Base-by-base conservation (phyloP, 139 green algal genomes). In the Picochlorum costavermella region DNA sequence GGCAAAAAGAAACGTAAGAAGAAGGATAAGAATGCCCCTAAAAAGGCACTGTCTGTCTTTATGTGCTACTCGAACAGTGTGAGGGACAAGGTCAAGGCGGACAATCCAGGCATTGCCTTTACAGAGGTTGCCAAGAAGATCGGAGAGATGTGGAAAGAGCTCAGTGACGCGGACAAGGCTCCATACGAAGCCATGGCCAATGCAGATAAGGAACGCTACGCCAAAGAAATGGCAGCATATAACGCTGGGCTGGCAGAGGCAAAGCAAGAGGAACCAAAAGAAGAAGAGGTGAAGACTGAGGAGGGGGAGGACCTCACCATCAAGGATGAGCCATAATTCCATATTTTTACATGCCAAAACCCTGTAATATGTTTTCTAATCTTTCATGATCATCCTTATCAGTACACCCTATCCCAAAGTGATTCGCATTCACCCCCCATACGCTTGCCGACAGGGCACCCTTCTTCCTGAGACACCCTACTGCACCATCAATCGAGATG, bases 21-120 rank as follows among this genome's bases (percentile, higher is more conserved):
- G 77, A 75, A 83, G 63, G 81, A 76, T 31, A 65, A 73, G 63
- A 88, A 96, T 74, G 90, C 85, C 5, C 90, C 90, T 60, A 96
- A 96, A 71, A 77, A 78, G 12, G 76, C 63, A n/a, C 63, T 93
- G 25, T 86, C 78, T 2, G 85, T 81, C 26, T 96, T 89, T 80
- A 94, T 96, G 87, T 89, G 84, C 74, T 96, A 89, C 69, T 83
- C 71, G 33, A 84, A 79, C 36, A 69, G 55, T 5, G 84, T 76
- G 9, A 64, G 87, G 6, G 68, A 74, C 3, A 44, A 74, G 43
- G 65, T 93, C 20, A 85, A 82, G 65, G 46, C 67, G 5, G 76
- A 88, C 17, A 84, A 90, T 50, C 84, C 83, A 14, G 81, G 61
- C 59, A 53, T 88, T 33, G 31, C 71, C 0, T 87, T 94, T 58